These are phyloP conservation scores for Candida sphagnicola DNA, from an alignment of 805 yeast genomes.

Conservation along the genomic window DNA sequence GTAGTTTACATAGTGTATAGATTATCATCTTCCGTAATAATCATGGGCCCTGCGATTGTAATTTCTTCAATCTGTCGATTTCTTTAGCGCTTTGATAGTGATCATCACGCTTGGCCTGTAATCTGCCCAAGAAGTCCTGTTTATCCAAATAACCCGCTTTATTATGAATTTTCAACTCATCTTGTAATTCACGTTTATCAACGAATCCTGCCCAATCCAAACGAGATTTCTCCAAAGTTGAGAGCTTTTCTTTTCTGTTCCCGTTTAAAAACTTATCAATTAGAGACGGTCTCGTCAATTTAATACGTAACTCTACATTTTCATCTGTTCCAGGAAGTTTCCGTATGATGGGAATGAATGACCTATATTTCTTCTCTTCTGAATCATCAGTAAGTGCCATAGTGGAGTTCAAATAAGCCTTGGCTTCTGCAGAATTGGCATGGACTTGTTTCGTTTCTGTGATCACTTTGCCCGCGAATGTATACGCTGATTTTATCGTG, in stretches of 20 bases:
- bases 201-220: constrained; percentile 95
- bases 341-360: constrained; percentile 33
- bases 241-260: constrained; percentile 66
- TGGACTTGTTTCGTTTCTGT: constrained; percentile 79
- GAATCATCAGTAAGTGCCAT: constrained; percentile 24
- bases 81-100: constrained; percentile 43
- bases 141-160: constrained; percentile 89
- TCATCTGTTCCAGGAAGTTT: constrained; percentile 26
- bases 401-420: constrained; percentile 65
- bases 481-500: constrained; percentile 71
- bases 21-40: too few relatives aligned
- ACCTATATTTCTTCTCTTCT: constrained; percentile 12
- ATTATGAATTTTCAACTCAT: constrained; percentile 75
- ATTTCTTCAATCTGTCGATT: constrained; percentile 21
- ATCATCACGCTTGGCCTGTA: constrained; percentile 55
- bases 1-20: too few relatives aligned
- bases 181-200: constrained; percentile 77
- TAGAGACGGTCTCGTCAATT: constrained; percentile 69
- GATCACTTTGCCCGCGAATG: constrained; percentile 83
- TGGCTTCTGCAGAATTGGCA: constrained; percentile 78
- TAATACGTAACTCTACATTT: constrained; percentile 42
- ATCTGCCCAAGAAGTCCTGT: constrained; percentile 82
- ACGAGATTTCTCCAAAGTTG: constrained; percentile 88
- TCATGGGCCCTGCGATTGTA: background rate
- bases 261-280: constrained; percentile 69